A percentile compares a stretch with the other conserved stretches of the same genome.
phyloP scores from a whole-genome alignment of 2,329 filamentous ascomycete species.

The Botryotinia calthae region DNA sequence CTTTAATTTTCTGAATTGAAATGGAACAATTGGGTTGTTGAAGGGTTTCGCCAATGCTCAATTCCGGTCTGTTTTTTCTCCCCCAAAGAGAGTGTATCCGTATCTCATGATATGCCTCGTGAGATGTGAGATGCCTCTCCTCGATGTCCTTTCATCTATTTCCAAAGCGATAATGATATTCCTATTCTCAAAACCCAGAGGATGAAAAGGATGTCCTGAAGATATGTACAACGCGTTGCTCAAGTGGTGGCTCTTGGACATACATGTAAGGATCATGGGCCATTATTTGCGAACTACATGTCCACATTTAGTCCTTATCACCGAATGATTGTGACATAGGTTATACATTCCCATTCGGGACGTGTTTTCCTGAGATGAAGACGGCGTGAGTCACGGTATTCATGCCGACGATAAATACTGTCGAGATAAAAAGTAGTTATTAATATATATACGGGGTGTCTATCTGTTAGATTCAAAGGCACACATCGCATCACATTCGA shows the following conservation, averaged over 20 bases:
- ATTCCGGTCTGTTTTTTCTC: neutral
- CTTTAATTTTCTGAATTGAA: neutral
- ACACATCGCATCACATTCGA: neutral
- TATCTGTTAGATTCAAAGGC: neutral
- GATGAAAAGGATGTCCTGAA: neutral
- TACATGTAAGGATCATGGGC: neutral
- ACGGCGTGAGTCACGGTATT: neutral
- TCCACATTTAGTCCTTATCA: neutral
- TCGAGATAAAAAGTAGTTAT: neutral
- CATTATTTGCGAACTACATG: neutral
- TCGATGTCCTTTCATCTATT: neutral
- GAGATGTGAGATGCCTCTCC: neutral
- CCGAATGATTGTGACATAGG: neutral
- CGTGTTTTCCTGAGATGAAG: slow-evolving; percentile 6
- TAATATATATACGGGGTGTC: neutral
- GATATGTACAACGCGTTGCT: neutral
- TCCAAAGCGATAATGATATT: neutral
- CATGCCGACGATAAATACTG: neutral
- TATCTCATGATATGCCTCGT: neutral
- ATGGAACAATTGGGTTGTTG: neutral
- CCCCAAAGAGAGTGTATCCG: neutral
- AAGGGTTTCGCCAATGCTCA: neutral
- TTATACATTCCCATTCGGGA: slow-evolving; percentile 12
- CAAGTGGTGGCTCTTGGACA: neutral
- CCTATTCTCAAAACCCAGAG: neutral